phyloP scores from a whole-genome alignment of 768 basidiomycete genomes.

The Ephemerocybe angulata region DNA sequence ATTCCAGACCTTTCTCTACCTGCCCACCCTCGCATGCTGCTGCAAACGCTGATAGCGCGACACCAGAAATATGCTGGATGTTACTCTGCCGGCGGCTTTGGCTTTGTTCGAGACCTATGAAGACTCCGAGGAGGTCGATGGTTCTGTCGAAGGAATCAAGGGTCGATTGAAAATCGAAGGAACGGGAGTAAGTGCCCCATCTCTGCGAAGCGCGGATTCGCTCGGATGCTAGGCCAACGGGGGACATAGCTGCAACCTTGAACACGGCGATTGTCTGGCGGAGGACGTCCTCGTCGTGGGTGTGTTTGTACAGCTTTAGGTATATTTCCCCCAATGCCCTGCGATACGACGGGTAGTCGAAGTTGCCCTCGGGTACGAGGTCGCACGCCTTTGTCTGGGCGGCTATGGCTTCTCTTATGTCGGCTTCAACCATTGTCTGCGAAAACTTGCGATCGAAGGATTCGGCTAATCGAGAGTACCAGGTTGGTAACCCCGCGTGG shows the following conservation, averaged over 20 bases:
- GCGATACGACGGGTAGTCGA: too few species aligned
- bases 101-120: slow-evolving; percentile 6
- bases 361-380: too few species aligned
- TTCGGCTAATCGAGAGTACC: too few species aligned
- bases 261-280: not conserved
- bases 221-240: not conserved
- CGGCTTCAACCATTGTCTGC: too few species aligned
- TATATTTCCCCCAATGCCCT: too few species aligned
- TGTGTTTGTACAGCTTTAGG: not conserved
- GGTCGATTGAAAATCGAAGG: not conserved
- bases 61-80: not conserved
- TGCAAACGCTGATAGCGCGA: slow-evolving; percentile 15
- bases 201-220: not conserved
- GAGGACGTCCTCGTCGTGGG: not conserved
- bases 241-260: not conserved
- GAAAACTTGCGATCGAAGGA: too few species aligned
- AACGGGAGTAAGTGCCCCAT: not conserved
- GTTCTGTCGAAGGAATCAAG: not conserved
- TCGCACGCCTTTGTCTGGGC: too few species aligned
- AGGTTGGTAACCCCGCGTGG: too few species aligned
- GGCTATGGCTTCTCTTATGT: too few species aligned
- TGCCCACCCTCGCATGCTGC: not conserved
- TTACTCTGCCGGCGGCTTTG: not conserved
- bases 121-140: not conserved
- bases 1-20: slow-evolving; percentile 13